Evolutionary conservation across 805 yeast species (phyloP), one percentile per base, ranked within the genome.

Genomic region (Lipomyces orientalis): DNA sequence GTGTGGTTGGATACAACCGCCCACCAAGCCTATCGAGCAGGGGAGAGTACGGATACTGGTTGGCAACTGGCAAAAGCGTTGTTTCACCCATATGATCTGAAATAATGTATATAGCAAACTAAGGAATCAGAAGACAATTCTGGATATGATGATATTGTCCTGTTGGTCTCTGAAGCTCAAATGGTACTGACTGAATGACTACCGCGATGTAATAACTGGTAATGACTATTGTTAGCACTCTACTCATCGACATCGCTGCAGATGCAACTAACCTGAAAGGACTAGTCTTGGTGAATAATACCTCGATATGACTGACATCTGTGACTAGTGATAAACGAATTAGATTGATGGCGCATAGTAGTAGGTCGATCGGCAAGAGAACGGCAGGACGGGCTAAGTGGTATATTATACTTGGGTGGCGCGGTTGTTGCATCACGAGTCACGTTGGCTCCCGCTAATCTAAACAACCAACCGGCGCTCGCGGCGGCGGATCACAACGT

Each of bases 131-230:
- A 8, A 43, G 49, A n/a, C 19, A 19, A 43, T n/a, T 9, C 4
- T n/a, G 49, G 9, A 43, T 43, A 43, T n/a, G 22, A 43, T 43
- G 10, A 7, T 19, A 16, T 43, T 43, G 49, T 10, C 22, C 49
- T 43, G 49, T 43, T 43, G 49, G 22, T 43, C 6, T 7, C 3
- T 16, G 43, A 43, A n/a, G 10, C 10, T 43, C 16, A 43, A 14
- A 16, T n/a, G 49, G 16, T 16, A 9, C 22, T 16, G 22, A 43
- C 4, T 19, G 22, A 43, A 35, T 37, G 43, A 62, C 64, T 56
- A 62, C 60, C 60, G 65, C 65, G 58, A 57, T 3, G 33, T 58
- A 35, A 63, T 12, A 25, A 14, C 58, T 58, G 33, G n/a, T 5
- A 43, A 43, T n/a, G 22, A n/a, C 7, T 16, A 14, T 8, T 7